Evolutionary conservation across 805 yeast species (phyloP), one percentile per base, ranked within the genome.

Genomic region (Zygoascus biomembranicola): DNA sequence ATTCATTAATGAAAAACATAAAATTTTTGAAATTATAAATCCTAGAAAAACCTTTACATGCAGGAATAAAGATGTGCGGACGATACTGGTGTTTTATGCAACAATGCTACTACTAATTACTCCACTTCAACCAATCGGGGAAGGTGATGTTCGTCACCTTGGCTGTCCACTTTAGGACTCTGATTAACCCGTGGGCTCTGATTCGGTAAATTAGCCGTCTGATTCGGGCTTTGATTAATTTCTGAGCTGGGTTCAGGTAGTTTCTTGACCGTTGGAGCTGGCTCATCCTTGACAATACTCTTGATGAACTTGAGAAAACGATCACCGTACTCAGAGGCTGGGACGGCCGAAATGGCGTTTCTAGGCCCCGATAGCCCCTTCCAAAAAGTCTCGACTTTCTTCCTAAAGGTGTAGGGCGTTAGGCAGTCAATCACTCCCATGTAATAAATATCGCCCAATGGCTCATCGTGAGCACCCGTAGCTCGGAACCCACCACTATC

Each of bases 341-440:
- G 98, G 11, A 94, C 75, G 0, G 99, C 95, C 60, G 96, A 87
- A 2, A 95, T 82, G 2, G 84, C 77, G 45, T 76, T 77, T 52
- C 90, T 72, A 42, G 82, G 77, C 63, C 88, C 87, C 39, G 79
- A 78, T 26, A 94, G 61, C 14, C 87, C 77, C 66, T 96, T 79
- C 82, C 90, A 85, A 57, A 87, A 79, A 0, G 98, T 92, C 65
- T 94, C 99, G 47, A 90, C 67, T 58, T 79, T 77, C 66, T 94
- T 94, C 59, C 81, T 71, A 20, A 84, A 68, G 14, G 63, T 65
- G 53, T 70, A 69, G 8, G 65, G 80, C 0, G 99, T 94, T 60
- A 94, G 73, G 69, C 96, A 92, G 66, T 94, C 99, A 58, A 94
- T 94, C 41, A 94, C 84, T 8, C 99, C 99, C 61, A 94, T 72